phyloP scores from a whole-genome alignment of 1,139 yeast genomes.

The Blastobotrys apis region DNA sequence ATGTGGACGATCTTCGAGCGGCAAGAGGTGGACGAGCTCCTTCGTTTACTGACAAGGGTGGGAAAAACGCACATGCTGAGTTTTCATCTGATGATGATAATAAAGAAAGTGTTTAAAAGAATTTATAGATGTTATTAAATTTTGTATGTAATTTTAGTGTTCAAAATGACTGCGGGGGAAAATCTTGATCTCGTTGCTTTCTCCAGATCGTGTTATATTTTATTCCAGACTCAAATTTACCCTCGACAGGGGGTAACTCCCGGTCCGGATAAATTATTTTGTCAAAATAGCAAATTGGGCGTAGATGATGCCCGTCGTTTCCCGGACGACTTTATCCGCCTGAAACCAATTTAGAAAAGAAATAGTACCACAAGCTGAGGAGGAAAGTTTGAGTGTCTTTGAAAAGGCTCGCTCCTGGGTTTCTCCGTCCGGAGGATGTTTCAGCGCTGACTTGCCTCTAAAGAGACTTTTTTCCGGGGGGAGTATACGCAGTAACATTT shows the following conservation, averaged over 20 bases:
- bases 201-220: neutral
- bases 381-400: no score
- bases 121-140: neutral
- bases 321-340: no score
- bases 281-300: no score
- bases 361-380: no score
- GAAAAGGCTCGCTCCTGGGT: no score
- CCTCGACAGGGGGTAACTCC: neutral
- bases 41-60: conserved; percentile 17
- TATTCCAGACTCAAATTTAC: neutral
- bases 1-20: conserved; percentile 20
- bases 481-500: no score
- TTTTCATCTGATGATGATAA: neutral
- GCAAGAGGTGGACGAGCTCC: conserved; percentile 17
- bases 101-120: neutral
- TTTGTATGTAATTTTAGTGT: neutral
- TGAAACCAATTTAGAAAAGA: no score
- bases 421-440: no score
- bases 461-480: no score
- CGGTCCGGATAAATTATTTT: neutral
- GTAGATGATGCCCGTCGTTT: no score
- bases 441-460: no score
- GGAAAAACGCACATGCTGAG: neutral
- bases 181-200: neutral
- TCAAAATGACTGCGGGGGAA: neutral